These are phyloP conservation scores for Tephrocybe sp. DNA, from an alignment of 768 basidiomycete genomes.

Conservation along the genomic window DNA sequence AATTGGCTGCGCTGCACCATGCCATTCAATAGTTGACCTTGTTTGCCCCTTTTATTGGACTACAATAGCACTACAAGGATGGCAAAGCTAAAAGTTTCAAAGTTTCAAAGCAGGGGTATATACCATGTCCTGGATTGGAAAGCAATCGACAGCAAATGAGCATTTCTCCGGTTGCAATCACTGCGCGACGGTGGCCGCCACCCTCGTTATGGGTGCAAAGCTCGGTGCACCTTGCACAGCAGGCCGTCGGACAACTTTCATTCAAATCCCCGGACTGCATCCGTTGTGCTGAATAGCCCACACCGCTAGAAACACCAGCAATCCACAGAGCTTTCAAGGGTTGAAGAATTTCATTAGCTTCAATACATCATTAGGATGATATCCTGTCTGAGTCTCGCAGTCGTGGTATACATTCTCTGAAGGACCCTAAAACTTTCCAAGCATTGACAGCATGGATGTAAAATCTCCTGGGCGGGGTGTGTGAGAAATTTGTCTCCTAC, in stretches of 20 bases:
- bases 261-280: conserved; percentile 1
- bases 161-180: neutral
- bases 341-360: too few relatives aligned
- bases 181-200: conserved; percentile 5
- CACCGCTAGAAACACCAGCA: conserved; percentile 46
- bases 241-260: neutral
- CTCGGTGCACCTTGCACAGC: conserved; percentile 6
- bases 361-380: too few relatives aligned
- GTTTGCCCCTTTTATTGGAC: neutral
- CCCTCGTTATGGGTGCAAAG: conserved; percentile 4
- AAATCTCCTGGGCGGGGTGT: neutral
- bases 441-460: conserved; percentile 4
- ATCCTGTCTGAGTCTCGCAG: too few relatives aligned
- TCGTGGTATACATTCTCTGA: too few relatives aligned
- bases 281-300: conserved; percentile 37
- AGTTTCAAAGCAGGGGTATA: neutral
- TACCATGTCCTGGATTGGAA: neutral
- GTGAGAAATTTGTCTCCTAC: neutral
- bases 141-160: neutral
- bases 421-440: neutral
- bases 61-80: conserved; percentile 5
- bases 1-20: too few relatives aligned
- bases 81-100: neutral
- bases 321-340: too few relatives aligned
- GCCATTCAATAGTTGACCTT: too few relatives aligned